These are phyloP conservation scores for Recurvomyces mirabilis DNA, from an alignment of 495 filamentous ascomycete species.

Conservation along the genomic window DNA sequence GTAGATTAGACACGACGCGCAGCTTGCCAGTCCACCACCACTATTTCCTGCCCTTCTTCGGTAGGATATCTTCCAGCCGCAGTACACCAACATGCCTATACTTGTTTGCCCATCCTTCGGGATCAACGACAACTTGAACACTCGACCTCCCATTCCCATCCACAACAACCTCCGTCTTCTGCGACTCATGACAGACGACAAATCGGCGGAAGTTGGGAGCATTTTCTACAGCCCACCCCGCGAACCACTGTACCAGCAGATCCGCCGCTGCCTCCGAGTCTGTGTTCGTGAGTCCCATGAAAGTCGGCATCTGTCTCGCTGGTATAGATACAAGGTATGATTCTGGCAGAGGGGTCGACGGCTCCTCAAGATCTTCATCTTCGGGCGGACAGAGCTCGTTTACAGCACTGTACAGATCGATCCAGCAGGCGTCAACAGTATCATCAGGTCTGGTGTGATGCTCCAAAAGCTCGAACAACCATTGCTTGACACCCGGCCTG, in stretches of 20 bases:
- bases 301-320: slow-evolving; percentile 6
- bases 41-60: not conserved
- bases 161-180: slow-evolving; percentile 1
- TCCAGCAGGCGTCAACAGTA: not conserved
- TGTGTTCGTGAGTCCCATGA: slow-evolving; percentile 5
- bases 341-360: slow-evolving; percentile 5
- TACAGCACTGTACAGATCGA: slow-evolving; percentile 1
- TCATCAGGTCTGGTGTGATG: not conserved
- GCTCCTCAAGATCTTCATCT: slow-evolving; percentile 10
- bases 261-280: slow-evolving; percentile 16
- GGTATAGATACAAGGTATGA: slow-evolving; percentile 12
- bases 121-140: not conserved
- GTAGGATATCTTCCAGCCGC: not conserved
- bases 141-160: slow-evolving; percentile 1
- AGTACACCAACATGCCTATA: slow-evolving; percentile 15
- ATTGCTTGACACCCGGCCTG: slow-evolving; percentile 13
- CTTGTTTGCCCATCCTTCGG: slow-evolving; percentile 13
- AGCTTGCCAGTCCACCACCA: no score
- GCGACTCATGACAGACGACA: slow-evolving; percentile 12
- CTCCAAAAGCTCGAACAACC: slow-evolving; percentile 5
- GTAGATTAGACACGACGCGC: no score
- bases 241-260: slow-evolving; percentile 15
- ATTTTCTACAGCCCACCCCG: slow-evolving; percentile 5
- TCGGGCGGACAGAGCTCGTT: slow-evolving; percentile 12
- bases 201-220: slow-evolving; percentile 10